Evolutionary conservation across 202 grass and related monocot species (phyloP), one percentile per base, ranked within the genome.

Genomic region (Musa balbisiana): DNA sequence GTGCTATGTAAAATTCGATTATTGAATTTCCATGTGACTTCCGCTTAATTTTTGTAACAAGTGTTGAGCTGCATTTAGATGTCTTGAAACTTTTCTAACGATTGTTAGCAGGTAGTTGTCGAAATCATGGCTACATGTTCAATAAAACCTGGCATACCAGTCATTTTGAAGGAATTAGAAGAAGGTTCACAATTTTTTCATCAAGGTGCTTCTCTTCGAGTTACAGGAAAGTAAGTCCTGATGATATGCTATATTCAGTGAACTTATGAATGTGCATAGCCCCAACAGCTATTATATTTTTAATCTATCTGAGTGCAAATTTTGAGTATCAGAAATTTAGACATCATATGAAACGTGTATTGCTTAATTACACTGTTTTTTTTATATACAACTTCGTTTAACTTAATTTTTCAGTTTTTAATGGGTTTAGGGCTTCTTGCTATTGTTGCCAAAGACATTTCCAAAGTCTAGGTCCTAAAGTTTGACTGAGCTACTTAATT

Each of bases 211-310:
- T 92, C 90, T 20, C 78, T 92, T 62, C 75, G 78, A 50, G 90
- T 92, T 69, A 89, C 85, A 14, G 90, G 90, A 85, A 85, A 22
- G 87, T 92, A 87, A 68, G 87, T 83, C 51, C 3, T 24, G 11
- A 17, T 9, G 8, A 16, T 12, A 9, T 53, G 17, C 73, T 66
- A 11, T 71, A 55, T 69, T 16, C 52, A 11, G 2, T 71, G 62
- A 20, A 27, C 43, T 14, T 79, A 43, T 77, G 58, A 63, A 21
- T 69, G 54, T 59, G 56, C 56, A 60, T 50, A n/a, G 3, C 13
- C 17, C 15, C 33, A 19, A 69, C 24, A 65, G 63, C 23, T 13
- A 66, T 25, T 11, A 13, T 13, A 43, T 23, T 66, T 65, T 65
- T 24, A 11, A 26, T 12, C 62, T 27, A 24, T 65, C 22, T 25